Conservation (phyloP, 2,329 filamentous ascomycete species). For the Aaosphaeria pasadenensis region DNA sequence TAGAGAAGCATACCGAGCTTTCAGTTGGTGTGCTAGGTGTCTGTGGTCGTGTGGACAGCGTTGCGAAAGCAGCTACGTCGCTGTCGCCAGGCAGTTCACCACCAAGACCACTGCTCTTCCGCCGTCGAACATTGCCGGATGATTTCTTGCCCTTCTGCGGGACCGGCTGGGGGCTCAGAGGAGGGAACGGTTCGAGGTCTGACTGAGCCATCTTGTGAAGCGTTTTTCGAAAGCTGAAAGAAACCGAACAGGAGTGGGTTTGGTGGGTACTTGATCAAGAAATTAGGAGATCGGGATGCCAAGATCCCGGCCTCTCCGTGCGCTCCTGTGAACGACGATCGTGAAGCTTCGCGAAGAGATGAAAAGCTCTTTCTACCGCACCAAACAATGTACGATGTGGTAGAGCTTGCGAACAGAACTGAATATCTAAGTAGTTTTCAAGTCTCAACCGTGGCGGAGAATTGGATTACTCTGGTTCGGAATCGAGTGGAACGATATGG, state of each 20-base stretch:
- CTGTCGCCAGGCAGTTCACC: slow-evolving; percentile 54
- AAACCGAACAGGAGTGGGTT: not conserved
- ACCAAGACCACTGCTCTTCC: slow-evolving; percentile 49
- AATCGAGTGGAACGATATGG: no score
- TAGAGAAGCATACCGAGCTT: slow-evolving; percentile 14
- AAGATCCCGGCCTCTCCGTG: no score
- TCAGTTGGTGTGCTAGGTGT: slow-evolving; percentile 15
- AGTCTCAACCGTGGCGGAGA: no score
- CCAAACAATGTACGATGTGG: no score
- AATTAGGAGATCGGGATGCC: no score
- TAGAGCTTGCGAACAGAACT: no score
- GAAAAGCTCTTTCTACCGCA: no score
- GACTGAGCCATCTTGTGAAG: slow-evolving; percentile 12
- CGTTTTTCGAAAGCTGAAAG: slow-evolving; percentile 1
- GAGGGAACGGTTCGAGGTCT: slow-evolving; percentile 30
- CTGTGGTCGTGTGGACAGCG: slow-evolving; percentile 19
- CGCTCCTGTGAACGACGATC: no score
- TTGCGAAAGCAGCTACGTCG: slow-evolving; percentile 50
- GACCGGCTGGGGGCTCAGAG: slow-evolving; percentile 11
- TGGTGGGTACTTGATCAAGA: no score
- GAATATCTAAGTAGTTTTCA: no score
- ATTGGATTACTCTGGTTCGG: no score
- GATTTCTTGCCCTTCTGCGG: slow-evolving; percentile 6
- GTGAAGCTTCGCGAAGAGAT: no score
- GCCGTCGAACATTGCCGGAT: slow-evolving; percentile 23